Conservation (phyloP, 2,329 filamentous ascomycete genomes). For the Arachnopeziza araneosa region DNA sequence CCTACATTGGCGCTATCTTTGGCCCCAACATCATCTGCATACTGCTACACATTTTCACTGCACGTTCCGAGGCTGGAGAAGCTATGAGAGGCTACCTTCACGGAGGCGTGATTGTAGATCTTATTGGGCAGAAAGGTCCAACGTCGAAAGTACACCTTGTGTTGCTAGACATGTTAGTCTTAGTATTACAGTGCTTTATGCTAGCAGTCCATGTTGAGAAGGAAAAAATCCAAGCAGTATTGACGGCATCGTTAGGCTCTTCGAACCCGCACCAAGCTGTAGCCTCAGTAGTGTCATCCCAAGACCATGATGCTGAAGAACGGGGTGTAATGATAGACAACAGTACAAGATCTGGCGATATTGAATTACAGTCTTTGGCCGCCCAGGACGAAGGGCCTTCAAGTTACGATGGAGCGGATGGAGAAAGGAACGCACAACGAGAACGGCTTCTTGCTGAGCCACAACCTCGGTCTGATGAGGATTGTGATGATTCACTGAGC, state of each 20-base stretch:
- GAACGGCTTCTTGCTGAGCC: conserved; percentile 17
- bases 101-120: conserved; percentile 61
- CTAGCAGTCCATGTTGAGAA: conserved; percentile 56
- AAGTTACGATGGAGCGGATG: conserved; percentile 2
- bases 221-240: conserved; percentile 43
- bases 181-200: conserved; percentile 58
- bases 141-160: conserved; percentile 51
- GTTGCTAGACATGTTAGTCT: conserved; percentile 49
- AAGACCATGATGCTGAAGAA: conserved; percentile 31
- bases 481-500: conserved; percentile 25
- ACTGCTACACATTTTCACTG: conserved; percentile 51
- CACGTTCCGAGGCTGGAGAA: conserved; percentile 52
- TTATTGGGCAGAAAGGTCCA: conserved; percentile 61
- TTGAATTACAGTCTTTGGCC: conserved; percentile 24
- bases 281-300: conserved; percentile 13
- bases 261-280: conserved; percentile 5
- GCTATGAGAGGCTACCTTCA: conserved; percentile 60
- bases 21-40: conserved; percentile 56
- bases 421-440: conserved; percentile 17
- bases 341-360: conserved; percentile 15
- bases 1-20: conserved; percentile 53
- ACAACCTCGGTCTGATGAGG: conserved; percentile 14
- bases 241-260: conserved; percentile 9
- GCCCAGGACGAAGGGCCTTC: neutral
- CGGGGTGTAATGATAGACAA: conserved; percentile 23